Conservation (phyloP, 805 yeast genomes). For the Yarrowia phangngaensis region DNA sequence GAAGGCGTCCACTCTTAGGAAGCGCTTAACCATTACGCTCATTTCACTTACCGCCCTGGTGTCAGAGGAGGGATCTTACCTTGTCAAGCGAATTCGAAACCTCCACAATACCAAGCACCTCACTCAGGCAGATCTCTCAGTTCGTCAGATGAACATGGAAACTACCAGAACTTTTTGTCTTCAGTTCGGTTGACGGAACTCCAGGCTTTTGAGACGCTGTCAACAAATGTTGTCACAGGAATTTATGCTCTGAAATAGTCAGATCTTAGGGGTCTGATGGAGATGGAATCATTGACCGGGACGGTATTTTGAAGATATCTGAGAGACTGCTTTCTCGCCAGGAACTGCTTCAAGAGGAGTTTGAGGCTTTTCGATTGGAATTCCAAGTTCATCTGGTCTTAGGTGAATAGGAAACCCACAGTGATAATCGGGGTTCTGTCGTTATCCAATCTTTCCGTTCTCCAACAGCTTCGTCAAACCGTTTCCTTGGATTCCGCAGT, state of each 20-base stretch:
- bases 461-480: constrained; percentile 45
- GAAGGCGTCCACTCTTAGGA: too few relatives aligned
- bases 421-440: too few relatives aligned
- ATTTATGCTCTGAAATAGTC: constrained; percentile 62
- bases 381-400: too few relatives aligned
- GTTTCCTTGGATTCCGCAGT: constrained; percentile 46
- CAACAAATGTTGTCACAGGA: constrained; percentile 70
- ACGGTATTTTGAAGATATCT: constrained; percentile 75
- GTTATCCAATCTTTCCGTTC: constrained; percentile 48
- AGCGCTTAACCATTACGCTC: too few relatives aligned
- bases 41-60: too few relatives aligned
- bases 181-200: constrained; percentile 45
- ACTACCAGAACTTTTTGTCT: constrained; percentile 69
- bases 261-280: constrained; percentile 68
- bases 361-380: constrained; percentile 12
- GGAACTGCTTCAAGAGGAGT: constrained; percentile 12
- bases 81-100: constrained; percentile 87
- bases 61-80: too few relatives aligned
- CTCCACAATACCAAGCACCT: constrained; percentile 69
- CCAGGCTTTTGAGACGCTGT: constrained; percentile 53
- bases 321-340: constrained; percentile 67
- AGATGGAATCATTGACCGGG: constrained; percentile 64
- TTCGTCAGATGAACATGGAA: constrained; percentile 64
- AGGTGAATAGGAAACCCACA: too few relatives aligned
- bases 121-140: constrained; percentile 54